phyloP scores from a whole-genome alignment of 495 filamentous ascomycete species.

The Rostrohypoxylon terebratum region DNA sequence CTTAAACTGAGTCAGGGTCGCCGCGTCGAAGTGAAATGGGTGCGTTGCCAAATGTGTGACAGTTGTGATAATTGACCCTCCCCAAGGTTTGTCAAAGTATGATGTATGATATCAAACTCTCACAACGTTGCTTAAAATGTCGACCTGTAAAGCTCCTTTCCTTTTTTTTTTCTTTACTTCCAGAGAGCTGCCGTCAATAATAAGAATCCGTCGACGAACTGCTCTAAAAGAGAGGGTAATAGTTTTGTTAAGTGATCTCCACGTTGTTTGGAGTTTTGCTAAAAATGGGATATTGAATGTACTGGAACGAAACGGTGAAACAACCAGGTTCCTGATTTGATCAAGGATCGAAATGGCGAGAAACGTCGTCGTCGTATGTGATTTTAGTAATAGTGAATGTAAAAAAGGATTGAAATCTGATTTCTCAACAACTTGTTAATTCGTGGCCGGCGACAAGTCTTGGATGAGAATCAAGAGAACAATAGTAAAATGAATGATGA shows the following conservation, averaged over 20 bases:
- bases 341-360: constrained; percentile 35
- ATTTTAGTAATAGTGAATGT: constrained; percentile 21
- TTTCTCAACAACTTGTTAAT: constrained; percentile 41
- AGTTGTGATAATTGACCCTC: constrained; percentile 24
- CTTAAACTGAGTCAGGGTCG: constrained; percentile 27
- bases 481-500: constrained; percentile 41
- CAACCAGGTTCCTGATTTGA: constrained; percentile 45
- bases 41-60: constrained; percentile 6
- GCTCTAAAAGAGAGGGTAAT: constrained; percentile 21
- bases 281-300: constrained; percentile 27
- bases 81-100: constrained; percentile 36
- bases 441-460: constrained; percentile 45
- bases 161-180: constrained; percentile 21
- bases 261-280: constrained; percentile 28
- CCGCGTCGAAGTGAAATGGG: constrained; percentile 39
- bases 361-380: constrained; percentile 19
- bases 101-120: constrained; percentile 39
- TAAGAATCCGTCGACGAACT: constrained; percentile 8
- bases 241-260: constrained; percentile 21
- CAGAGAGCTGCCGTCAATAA: constrained; percentile 18
- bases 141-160: constrained; percentile 19
- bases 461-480: constrained; percentile 35
- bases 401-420: constrained; percentile 29
- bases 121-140: constrained; percentile 35
- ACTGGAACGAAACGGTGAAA: constrained; percentile 47